A percentile compares a stretch with the other conserved stretches of the same genome.
These are phyloP conservation scores for Nyssa sinensis DNA, from an alignment of 148 eudicot genomes.

Conservation along the genomic window DNA sequence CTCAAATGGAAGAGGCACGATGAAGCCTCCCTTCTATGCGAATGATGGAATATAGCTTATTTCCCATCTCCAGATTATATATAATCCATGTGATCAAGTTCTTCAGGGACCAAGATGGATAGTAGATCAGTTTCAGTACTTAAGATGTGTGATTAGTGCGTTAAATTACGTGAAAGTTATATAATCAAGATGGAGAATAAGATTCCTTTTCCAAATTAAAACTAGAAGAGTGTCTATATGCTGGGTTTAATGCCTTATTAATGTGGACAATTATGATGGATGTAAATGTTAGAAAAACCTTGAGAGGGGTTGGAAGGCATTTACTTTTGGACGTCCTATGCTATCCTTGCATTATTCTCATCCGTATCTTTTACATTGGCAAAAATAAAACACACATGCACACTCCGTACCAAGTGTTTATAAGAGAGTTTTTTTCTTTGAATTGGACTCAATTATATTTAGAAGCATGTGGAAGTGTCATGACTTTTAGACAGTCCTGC, in stretches of 20 bases:
- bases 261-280: neutral
- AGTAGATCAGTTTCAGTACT: neutral
- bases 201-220: neutral
- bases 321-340: neutral
- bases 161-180: neutral
- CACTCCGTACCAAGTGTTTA: too few relatives aligned
- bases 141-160: neutral
- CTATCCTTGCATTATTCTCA: too few relatives aligned
- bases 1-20: too few relatives aligned
- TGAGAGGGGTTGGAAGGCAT: neutral
- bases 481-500: too few relatives aligned
- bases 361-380: too few relatives aligned
- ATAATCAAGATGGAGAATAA: neutral
- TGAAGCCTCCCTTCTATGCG: neutral
- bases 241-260: neutral
- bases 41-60: neutral
- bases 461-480: neutral
- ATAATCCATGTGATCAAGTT: neutral
- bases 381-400: too few relatives aligned
- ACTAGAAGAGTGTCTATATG: too few relatives aligned
- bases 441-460: neutral
- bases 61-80: neutral
- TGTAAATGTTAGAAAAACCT: neutral
- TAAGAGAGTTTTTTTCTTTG: neutral
- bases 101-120: too few relatives aligned